Evolutionary conservation across 768 basidiomycete genomes (phyloP).

Genomic region (Agrocybe chaxingu): DNA sequence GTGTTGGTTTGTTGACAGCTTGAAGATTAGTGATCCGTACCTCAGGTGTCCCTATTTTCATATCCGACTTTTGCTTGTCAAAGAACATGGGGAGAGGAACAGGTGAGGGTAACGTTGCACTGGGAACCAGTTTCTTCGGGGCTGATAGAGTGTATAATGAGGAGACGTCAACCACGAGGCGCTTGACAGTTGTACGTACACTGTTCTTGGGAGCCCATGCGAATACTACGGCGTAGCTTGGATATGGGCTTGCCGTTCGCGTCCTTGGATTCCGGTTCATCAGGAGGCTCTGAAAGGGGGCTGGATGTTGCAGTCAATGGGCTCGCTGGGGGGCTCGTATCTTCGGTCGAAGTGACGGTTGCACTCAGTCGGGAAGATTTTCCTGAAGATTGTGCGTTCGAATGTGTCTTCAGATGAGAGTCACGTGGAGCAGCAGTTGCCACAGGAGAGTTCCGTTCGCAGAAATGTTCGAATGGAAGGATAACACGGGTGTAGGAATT

Average conservation of each 20-base stretch:
- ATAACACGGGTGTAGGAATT: constrained; percentile 89
- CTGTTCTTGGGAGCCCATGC: constrained; percentile 52
- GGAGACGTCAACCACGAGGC: constrained; percentile 2
- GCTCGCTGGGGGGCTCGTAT: constrained; percentile 64
- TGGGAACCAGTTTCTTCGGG: constrained; percentile 32
- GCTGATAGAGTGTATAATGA: constrained; percentile 18
- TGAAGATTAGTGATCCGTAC: constrained; percentile 36
- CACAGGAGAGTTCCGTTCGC: constrained; percentile 60
- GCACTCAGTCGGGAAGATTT: constrained; percentile 39
- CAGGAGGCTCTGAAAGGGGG: constrained; percentile 75
- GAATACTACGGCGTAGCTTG: constrained; percentile 49
- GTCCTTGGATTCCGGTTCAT: constrained; percentile 66
- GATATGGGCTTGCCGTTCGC: constrained; percentile 40
- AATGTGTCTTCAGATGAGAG: constrained; percentile 48
- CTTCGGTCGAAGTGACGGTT: constrained; percentile 34
- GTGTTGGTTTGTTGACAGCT: constrained; percentile 22
- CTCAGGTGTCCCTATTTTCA: constrained; percentile 47
- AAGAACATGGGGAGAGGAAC: constrained; percentile 45
- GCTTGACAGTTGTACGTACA: constrained; percentile 19
- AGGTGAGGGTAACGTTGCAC: constrained; percentile 25
- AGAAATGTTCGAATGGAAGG: constrained; percentile 93
- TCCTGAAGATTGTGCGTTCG: constrained; percentile 39
- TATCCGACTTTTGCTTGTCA: constrained; percentile 40
- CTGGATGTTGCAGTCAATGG: constrained; percentile 78
- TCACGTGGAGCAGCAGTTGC: constrained; percentile 44